Evolutionary conservation across 306 rosid genomes (phyloP).

Genomic region (Prunus mongolica): DNA sequence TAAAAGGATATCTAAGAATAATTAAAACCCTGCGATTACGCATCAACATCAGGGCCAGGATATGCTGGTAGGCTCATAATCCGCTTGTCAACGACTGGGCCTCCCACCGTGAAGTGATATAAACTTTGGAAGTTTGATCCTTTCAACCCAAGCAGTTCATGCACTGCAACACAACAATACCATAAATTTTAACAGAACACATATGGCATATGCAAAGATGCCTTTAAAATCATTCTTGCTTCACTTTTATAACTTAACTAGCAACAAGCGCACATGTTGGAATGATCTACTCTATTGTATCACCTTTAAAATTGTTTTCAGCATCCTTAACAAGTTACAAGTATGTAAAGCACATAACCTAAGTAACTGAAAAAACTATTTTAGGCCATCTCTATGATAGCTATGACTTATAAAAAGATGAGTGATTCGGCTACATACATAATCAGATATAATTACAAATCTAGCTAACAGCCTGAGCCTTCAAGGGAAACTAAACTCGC

Average conservation of each 20-base stretch:
- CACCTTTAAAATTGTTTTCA: background rate
- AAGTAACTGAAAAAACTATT: no score
- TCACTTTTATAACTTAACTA: background rate
- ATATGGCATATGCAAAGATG: background rate
- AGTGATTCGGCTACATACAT: background rate
- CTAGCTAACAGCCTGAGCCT: background rate
- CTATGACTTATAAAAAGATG: no score
- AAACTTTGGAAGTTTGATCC: slow-evolving; percentile 81
- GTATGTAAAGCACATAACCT: no score
- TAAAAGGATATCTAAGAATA: background rate
- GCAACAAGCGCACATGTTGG: background rate
- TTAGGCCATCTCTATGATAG: no score
- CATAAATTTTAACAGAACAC: slow-evolving; percentile 5
- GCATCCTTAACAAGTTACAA: background rate
- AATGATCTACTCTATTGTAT: background rate
- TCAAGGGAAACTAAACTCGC: background rate
- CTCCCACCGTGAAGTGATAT: slow-evolving; percentile 94
- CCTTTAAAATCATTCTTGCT: background rate
- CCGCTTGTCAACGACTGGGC: slow-evolving; percentile 76
- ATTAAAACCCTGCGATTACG: slow-evolving; percentile 31
- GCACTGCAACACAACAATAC: slow-evolving; percentile 56
- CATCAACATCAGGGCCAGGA: slow-evolving; percentile 74
- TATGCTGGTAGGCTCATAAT: slow-evolving; percentile 95
- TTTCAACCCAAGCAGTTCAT: slow-evolving; percentile 71
- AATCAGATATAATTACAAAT: background rate